phyloP scores from a whole-genome alignment of 2,329 filamentous ascomycete species.

The Ramularia collo-cygni region DNA sequence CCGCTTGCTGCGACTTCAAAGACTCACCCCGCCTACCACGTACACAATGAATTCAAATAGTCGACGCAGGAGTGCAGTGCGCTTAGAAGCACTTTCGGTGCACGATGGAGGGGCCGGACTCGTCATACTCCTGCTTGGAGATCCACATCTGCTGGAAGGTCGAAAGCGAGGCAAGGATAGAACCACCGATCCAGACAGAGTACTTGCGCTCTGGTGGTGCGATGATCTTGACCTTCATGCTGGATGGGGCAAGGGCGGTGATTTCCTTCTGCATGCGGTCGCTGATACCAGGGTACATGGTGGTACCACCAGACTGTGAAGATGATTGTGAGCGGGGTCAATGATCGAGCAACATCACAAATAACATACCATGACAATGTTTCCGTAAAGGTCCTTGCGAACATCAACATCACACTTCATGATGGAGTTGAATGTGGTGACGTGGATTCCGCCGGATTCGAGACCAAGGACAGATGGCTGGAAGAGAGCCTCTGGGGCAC shows the following conservation, averaged over 20 bases:
- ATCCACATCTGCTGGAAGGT: slow-evolving; percentile 99
- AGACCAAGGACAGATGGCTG: slow-evolving; percentile 97
- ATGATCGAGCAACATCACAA: neutral
- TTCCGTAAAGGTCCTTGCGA: slow-evolving; percentile 99
- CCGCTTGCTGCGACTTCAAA: slow-evolving; percentile 7
- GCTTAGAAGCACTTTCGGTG: slow-evolving; percentile 99
- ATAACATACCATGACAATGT: slow-evolving; percentile 96
- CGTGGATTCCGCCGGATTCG: slow-evolving; percentile 97
- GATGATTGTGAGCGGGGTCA: slow-evolving; percentile 30
- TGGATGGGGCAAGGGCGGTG: slow-evolving; percentile 95
- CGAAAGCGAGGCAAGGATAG: slow-evolving; percentile 96
- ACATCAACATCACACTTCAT: slow-evolving; percentile 99
- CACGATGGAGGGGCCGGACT: slow-evolving; percentile 98
- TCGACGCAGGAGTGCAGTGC: slow-evolving; percentile 11
- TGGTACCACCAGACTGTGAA: slow-evolving; percentile 93
- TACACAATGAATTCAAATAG: slow-evolving; percentile 15
- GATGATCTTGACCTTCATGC: slow-evolving; percentile 99
- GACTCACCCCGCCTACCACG: slow-evolving; percentile 11
- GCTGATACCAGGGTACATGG: slow-evolving; percentile 99
- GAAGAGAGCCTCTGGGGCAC: slow-evolving; percentile 98
- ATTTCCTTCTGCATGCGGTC: slow-evolving; percentile 99
- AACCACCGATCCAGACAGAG: slow-evolving; percentile 99
- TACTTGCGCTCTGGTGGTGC: slow-evolving; percentile 99
- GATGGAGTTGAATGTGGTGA: slow-evolving; percentile 99
- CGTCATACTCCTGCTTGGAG: slow-evolving; percentile 99